These are phyloP conservation scores for Cladosporium sp. DNA, from an alignment of 2,329 filamentous ascomycete genomes.

Conservation along the genomic window DNA sequence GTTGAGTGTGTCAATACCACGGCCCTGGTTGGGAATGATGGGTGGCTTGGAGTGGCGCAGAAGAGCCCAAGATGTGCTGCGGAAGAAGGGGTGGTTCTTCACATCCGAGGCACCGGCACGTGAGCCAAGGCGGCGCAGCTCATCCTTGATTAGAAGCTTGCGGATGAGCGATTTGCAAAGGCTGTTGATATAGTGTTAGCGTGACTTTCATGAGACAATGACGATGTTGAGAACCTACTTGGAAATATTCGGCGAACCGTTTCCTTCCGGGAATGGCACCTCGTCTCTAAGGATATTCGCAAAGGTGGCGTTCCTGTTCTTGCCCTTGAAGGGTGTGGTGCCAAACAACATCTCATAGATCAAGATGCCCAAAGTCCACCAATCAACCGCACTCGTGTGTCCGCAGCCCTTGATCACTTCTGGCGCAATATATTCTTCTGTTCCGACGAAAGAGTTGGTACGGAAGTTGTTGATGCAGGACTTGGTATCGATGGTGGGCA, in stretches of 20 bases:
- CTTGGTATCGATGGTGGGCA: slow-evolving; percentile 97
- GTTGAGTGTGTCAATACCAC: slow-evolving; percentile 89
- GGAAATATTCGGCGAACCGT: slow-evolving; percentile 77
- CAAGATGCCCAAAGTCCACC: slow-evolving; percentile 97
- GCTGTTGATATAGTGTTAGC: slow-evolving; percentile 44
- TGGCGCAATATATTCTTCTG: slow-evolving; percentile 97
- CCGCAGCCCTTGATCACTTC: slow-evolving; percentile 99
- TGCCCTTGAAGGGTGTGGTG: slow-evolving; percentile 98
- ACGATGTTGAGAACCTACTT: slow-evolving; percentile 60
- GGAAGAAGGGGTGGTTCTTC: slow-evolving; percentile 94
- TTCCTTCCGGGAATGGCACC: slow-evolving; percentile 89
- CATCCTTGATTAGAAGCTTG: slow-evolving; percentile 96
- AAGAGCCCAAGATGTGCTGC: slow-evolving; percentile 91
- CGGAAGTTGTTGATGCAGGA: slow-evolving; percentile 98
- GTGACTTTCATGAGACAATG: not conserved
- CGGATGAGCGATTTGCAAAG: slow-evolving; percentile 95
- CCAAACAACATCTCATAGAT: slow-evolving; percentile 99
- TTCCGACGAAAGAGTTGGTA: slow-evolving; percentile 97
- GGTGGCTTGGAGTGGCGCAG: slow-evolving; percentile 97
- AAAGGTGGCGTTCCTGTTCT: slow-evolving; percentile 97
- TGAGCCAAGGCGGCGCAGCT: slow-evolving; percentile 86
- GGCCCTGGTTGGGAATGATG: slow-evolving; percentile 87
- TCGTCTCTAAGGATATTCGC: slow-evolving; percentile 95
- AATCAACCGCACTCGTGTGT: slow-evolving; percentile 96
- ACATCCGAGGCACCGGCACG: slow-evolving; percentile 95